Evolutionary conservation across 1,284 basidiomycete genomes (phyloP).

Genomic region (Rhodofomes roseus): DNA sequence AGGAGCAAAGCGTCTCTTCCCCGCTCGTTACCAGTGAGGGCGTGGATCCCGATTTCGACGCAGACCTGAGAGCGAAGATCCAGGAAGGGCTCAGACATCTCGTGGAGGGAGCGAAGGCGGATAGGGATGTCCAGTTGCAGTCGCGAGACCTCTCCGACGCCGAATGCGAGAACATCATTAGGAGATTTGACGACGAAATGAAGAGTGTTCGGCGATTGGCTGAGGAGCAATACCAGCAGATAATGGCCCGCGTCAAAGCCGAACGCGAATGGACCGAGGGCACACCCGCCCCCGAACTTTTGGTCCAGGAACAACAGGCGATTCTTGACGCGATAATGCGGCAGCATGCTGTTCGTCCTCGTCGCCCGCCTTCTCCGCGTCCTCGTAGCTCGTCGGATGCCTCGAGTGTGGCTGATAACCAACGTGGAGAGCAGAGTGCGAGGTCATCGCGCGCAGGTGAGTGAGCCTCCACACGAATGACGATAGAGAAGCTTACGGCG

Average conservation of each 20-base stretch:
- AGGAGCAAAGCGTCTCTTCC: constrained; percentile 14
- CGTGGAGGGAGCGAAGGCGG: constrained; percentile 45
- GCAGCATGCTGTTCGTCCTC: constrained; percentile 12
- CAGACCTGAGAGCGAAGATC: constrained; percentile 37
- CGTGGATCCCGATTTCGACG: constrained; percentile 53
- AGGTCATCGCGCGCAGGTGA: not conserved
- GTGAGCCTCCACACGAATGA: not conserved
- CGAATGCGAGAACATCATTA: constrained; percentile 24
- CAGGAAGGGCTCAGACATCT: constrained; percentile 39
- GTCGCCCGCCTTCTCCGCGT: constrained; percentile 2
- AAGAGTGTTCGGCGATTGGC: constrained; percentile 28
- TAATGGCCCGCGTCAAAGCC: constrained; percentile 25
- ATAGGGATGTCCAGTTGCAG: constrained; percentile 34
- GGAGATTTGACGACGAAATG: constrained; percentile 38
- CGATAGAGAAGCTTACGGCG: not conserved
- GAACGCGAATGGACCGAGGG: constrained; percentile 14
- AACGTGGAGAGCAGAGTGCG: constrained; percentile 12
- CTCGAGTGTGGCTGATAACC: constrained; percentile 4
- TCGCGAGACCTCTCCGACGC: constrained; percentile 26
- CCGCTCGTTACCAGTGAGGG: constrained; percentile 36
- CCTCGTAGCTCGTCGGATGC: not conserved
- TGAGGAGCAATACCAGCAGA: constrained; percentile 25
- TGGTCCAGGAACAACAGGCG: constrained; percentile 28
- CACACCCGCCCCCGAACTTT: constrained; percentile 12
- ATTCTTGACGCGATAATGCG: constrained; percentile 28